Conservation (phyloP, 1,139 yeast species). For the Suhomyces choctaworum region DNA sequence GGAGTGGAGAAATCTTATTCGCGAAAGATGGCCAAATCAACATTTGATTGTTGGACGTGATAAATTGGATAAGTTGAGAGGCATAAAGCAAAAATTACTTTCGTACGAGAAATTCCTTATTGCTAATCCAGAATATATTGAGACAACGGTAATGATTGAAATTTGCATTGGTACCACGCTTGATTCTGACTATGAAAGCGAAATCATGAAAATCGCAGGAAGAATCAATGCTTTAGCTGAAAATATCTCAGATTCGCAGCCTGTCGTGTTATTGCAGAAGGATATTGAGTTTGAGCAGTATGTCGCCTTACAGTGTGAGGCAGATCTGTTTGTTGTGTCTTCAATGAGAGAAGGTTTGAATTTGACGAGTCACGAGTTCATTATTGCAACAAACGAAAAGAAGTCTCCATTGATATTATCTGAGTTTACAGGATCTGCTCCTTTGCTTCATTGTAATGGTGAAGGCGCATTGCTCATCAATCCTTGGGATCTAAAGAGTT, state of each 20-base stretch:
- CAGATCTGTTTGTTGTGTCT: constrained; percentile 83
- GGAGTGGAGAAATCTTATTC: constrained; percentile 70
- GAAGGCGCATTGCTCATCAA: constrained; percentile 77
- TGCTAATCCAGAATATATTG: constrained; percentile 68
- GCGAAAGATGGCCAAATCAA: constrained; percentile 75
- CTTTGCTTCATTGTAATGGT: constrained; percentile 53
- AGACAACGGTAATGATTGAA: constrained; percentile 74
- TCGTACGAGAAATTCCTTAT: constrained; percentile 82
- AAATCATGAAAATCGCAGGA: constrained; percentile 74
- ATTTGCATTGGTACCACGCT: constrained; percentile 65
- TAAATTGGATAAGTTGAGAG: constrained; percentile 83
- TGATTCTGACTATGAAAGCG: constrained; percentile 64
- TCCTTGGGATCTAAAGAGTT: constrained; percentile 82
- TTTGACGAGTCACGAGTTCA: constrained; percentile 91
- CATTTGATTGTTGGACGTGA: constrained; percentile 83
- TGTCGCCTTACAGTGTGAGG: constrained; percentile 80
- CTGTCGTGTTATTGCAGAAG: constrained; percentile 83
- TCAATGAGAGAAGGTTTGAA: constrained; percentile 97
- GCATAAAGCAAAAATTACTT: constrained; percentile 79
- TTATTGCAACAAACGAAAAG: constrained; percentile 69
- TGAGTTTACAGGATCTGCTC: constrained; percentile 94
- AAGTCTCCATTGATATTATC: constrained; percentile 84
- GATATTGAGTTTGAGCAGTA: constrained; percentile 90
- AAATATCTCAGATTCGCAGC: constrained; percentile 75
- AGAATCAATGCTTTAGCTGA: constrained; percentile 77